Evolutionary conservation across 1,284 basidiomycete genomes (phyloP).

Genomic region (Sporisorium sorghi): DNA sequence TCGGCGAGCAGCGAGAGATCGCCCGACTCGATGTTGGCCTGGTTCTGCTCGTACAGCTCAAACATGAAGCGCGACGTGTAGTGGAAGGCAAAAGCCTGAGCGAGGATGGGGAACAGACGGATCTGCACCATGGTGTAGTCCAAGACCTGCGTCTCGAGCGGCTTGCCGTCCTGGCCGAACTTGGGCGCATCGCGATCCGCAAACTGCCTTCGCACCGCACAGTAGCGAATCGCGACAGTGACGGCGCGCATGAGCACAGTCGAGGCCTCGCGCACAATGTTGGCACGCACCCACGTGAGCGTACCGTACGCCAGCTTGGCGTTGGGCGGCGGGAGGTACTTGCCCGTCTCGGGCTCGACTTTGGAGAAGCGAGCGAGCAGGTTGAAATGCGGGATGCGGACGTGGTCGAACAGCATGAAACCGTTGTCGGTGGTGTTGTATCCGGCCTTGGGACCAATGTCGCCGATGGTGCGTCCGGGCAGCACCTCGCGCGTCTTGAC

Average conservation of each 20-base stretch:
- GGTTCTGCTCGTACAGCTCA: constrained; percentile 68
- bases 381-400: constrained; percentile 69
- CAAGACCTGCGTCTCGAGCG: constrained; percentile 69
- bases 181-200: constrained; percentile 69
- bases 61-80: constrained; percentile 69
- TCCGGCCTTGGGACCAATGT: constrained; percentile 69
- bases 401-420: constrained; percentile 61
- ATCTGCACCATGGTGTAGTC: constrained; percentile 70
- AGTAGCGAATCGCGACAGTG: constrained; percentile 70
- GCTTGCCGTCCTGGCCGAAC: constrained; percentile 63
- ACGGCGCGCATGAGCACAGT: constrained; percentile 68
- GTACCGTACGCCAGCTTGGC: constrained; percentile 61
- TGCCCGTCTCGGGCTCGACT: constrained; percentile 65
- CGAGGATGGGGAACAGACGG: constrained; percentile 70
- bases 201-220: constrained; percentile 70
- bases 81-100: constrained; percentile 70
- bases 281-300: constrained; percentile 66
- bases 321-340: constrained; percentile 56
- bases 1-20: constrained; percentile 70
- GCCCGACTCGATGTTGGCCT: constrained; percentile 65
- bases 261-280: constrained; percentile 68
- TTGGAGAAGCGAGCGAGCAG: constrained; percentile 68
- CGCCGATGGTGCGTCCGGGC: constrained; percentile 68
- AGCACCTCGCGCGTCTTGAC: constrained; percentile 68
- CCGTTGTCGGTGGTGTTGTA: constrained; percentile 70